These are phyloP conservation scores for Globisporangium middletonii DNA, from an alignment of 352 stramenopile species.

Conservation along the genomic window DNA sequence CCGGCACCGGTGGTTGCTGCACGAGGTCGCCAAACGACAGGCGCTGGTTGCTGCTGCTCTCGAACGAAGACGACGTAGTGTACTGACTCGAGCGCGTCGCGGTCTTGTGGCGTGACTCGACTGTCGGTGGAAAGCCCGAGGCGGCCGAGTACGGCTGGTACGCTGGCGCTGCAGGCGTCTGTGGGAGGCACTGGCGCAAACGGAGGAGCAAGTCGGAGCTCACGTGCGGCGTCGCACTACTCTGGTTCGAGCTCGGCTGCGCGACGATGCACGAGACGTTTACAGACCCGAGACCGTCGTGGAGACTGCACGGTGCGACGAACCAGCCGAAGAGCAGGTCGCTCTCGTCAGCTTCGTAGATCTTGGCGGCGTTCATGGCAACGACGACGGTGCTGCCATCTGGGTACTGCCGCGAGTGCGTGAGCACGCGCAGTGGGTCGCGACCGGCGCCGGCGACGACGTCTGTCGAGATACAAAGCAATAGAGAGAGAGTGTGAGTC, in stretches of 20 bases:
- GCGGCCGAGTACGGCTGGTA: neutral
- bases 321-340: conserved; percentile 61
- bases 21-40: conserved; percentile 2
- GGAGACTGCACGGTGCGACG: conserved; percentile 30
- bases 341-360: conserved; percentile 19
- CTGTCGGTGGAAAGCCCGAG: neutral
- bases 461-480: conserved; percentile 3
- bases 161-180: neutral
- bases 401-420: conserved; percentile 49
- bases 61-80: no score
- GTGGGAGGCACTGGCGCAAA: conserved; percentile 25
- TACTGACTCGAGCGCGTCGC: no score
- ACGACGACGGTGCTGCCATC: conserved; percentile 54
- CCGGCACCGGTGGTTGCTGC: neutral
- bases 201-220: conserved; percentile 46
- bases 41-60: conserved; percentile 4
- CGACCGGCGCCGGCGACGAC: conserved; percentile 4
- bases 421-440: conserved; percentile 28
- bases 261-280: conserved; percentile 55
- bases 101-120: no score
- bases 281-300: conserved; percentile 23
- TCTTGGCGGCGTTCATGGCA: conserved; percentile 19
- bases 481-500: neutral
- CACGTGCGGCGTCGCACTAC: conserved; percentile 21
- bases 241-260: conserved; percentile 26